Base-by-base conservation (phyloP, 257 asterid species). In the Buddleja alternifolia region DNA sequence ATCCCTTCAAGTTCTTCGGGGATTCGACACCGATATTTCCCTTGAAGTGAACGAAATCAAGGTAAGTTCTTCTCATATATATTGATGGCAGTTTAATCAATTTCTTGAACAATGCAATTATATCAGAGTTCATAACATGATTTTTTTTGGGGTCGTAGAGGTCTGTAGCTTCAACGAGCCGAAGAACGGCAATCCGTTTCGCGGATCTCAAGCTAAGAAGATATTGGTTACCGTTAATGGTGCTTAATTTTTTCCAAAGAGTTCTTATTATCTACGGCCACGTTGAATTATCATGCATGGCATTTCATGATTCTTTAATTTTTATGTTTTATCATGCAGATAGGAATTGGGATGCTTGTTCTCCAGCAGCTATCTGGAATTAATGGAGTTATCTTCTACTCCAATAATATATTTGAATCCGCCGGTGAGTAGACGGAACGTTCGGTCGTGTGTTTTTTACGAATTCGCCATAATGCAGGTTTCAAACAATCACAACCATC, bases 191-290 rank as follows among this genome's bases (percentile, higher is more conserved):
- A 64, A 77, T 94, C 63, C 85, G 84, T 56, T 91, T 94, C 52
- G 88, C 88, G 17, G 99, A 94, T 62, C 85, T 94, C 77, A 89
- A 87, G 71, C 81, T 70, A 68, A 85, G 86, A 87, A 85, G 99
- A 93, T 93, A 93, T 75, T 93, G 99, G 99, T 75, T 88, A 32
- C 99, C 99, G 34, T 75, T 94, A 15, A 89, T 94, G 99, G 99
- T 94, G 73, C 50, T 5, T 66, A 44, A n/a, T 0, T 71, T 1
- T 67, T 57, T 77, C 24, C 32, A 7, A 11, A 40, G 25, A 4
- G 5, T 60, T 52, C 34, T 34, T 24, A 41, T 67, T 15, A 72
- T 56, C 7, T n/a, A 3, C 32, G 23, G 24, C 47, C 50, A 15
- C 48, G 29, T 16, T 36, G 32, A 29, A 2, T 6, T 6, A 29